Evolutionary conservation across 352 stramenopile genomes (phyloP).

Genomic region (Pythium brachiatum): DNA sequence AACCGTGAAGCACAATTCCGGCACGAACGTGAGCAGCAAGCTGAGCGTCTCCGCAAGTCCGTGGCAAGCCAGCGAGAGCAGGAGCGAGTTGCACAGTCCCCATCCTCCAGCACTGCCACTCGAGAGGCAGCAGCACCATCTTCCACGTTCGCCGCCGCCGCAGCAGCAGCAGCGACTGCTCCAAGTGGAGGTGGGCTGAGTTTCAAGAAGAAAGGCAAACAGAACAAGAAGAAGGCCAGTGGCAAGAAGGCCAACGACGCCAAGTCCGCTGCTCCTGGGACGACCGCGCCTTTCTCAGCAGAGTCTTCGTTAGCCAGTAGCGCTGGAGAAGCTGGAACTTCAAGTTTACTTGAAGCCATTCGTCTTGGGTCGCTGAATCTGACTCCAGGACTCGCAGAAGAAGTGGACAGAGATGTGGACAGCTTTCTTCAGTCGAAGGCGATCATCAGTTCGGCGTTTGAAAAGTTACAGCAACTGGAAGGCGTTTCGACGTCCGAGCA

Average conservation of each 20-base stretch:
- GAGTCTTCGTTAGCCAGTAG: no score
- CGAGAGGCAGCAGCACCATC: not conserved
- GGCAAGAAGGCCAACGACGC: not conserved
- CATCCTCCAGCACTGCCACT: not conserved
- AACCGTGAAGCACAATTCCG: constrained; percentile 2
- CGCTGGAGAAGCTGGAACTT: no score
- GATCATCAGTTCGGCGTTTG: not conserved
- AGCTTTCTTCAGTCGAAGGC: not conserved
- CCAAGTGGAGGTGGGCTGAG: not conserved
- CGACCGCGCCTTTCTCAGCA: no score
- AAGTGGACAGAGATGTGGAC: not conserved
- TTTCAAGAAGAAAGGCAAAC: constrained; percentile 7
- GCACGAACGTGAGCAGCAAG: not conserved
- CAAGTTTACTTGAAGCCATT: not conserved
- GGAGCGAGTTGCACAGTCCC: not conserved
- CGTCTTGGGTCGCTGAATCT: not conserved
- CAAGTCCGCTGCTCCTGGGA: not conserved
- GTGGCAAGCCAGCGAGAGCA: not conserved
- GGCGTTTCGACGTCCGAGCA: not conserved
- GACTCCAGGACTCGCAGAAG: not conserved
- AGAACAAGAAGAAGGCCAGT: constrained; percentile 10
- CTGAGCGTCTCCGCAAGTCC: not conserved
- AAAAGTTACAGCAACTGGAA: not conserved
- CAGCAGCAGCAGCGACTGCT: not conserved
- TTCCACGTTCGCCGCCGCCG: no score